Conservation (phyloP, 106 monocot genomes). For the Triglochin maritima region DNA sequence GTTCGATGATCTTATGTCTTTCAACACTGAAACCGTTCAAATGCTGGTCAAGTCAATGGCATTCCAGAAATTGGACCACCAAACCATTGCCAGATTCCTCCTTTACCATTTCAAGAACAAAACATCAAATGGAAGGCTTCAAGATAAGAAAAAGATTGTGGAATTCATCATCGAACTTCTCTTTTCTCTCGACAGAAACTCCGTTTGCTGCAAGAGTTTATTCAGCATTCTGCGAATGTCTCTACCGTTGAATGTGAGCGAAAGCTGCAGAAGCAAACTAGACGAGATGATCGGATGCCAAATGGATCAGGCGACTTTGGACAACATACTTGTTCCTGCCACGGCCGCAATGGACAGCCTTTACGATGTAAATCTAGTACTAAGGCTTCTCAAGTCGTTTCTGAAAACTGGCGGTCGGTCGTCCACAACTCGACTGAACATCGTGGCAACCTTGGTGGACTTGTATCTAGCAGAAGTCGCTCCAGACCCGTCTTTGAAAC, state of each 20-base stretch:
- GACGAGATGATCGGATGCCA: slow-evolving; percentile 60
- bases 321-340: slow-evolving; percentile 62
- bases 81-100: slow-evolving; percentile 44
- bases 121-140: slow-evolving; percentile 5
- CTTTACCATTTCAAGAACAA: slow-evolving; percentile 60
- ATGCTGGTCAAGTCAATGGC: slow-evolving; percentile 32
- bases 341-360: slow-evolving; percentile 25
- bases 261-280: slow-evolving; percentile 32
- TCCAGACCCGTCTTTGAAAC: slow-evolving; percentile 59
- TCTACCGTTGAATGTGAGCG: slow-evolving; percentile 22
- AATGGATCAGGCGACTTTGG: slow-evolving; percentile 59
- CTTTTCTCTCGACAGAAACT: slow-evolving; percentile 37
- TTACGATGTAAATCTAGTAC: slow-evolving; percentile 60
- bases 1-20: slow-evolving; percentile 60
- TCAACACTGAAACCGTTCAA: slow-evolving; percentile 21
- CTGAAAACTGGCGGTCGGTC: slow-evolving; percentile 19
- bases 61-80: slow-evolving; percentile 36
- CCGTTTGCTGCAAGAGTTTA: slow-evolving; percentile 55
- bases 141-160: slow-evolving; percentile 38
- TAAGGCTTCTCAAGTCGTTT: slow-evolving; percentile 64
- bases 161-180: slow-evolving; percentile 45
- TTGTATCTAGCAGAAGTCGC: slow-evolving; percentile 89
- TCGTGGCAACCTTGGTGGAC: slow-evolving; percentile 54
- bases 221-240: slow-evolving; percentile 57
- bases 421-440: slow-evolving; percentile 31